Base-by-base conservation (phyloP, 768 basidiomycete species). In the Collybiopsis luxurians region DNA sequence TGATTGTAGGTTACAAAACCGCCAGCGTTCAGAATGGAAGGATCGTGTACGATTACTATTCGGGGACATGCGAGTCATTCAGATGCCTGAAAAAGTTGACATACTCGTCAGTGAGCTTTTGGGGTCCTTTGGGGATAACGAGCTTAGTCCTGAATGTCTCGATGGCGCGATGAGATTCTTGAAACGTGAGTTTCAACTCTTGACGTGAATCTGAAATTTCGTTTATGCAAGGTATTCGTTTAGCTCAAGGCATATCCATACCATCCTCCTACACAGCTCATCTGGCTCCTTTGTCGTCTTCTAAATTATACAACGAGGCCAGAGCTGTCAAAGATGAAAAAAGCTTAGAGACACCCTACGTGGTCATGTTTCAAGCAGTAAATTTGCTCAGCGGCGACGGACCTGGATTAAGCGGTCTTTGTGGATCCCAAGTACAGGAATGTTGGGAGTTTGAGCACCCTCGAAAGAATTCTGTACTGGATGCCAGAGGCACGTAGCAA, bases 371-470 rank as follows among this genome's bases (percentile, higher is more conserved):
- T 70, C 88, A 92, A 66, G 91, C 93, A 9, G 90, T 93, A 59
- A 95, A 94, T 61, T 80, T 95, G 57, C 78, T 99, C 40, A 92
- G 90, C 56, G 94, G 87, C 7, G 77, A 90, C 48, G 82, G 88
- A 44, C 81, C 81, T 27, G 80, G 83, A 40, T 62, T 26, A 34
- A 75, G 78, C 63, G 85, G 83, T 17, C 79, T 82, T 45, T 94
- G 91, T 73, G 94, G 95, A 13, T 79, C 86, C 1, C 84, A 84
- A 61, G 79, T 97, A 34, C 97, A 98, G 70, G 90, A 94, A 64
- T 98, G 96, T 63, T 99, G 97, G 97, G 88, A 90, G 60, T 99
- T 98, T 69, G 92, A 91, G 61, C 97, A 99, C 74, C 96, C 97
- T 1, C 75, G 92, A 58, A 79, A 82, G 53, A 92, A 96, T 66